Conservation (phyloP, 164 flowering plant genomes). For the Nelumbo lutea region DNA sequence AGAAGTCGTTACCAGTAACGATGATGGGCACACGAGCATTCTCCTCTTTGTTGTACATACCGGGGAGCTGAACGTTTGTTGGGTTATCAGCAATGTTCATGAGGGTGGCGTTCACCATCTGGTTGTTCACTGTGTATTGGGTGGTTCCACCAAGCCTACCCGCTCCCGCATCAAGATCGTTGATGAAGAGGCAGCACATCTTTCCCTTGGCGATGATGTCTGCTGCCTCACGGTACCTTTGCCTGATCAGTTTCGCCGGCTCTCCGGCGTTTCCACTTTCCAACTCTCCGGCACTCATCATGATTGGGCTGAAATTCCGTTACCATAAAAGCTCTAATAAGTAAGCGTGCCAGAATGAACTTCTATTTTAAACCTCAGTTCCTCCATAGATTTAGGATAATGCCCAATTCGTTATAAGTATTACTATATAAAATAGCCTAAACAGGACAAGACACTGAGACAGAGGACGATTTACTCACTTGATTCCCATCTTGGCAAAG, state of each 20-base stretch:
- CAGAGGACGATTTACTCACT: constrained; percentile 16
- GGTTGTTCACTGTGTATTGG: constrained; percentile 53
- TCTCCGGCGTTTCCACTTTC: constrained; percentile 50
- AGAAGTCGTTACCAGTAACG: constrained; percentile 51
- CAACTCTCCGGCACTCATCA: constrained; percentile 52
- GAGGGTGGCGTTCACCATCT: constrained; percentile 52
- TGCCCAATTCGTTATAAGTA: too few species aligned
- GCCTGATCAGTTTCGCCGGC: constrained; percentile 43
- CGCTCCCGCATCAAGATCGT: constrained; percentile 51
- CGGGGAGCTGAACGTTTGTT: constrained; percentile 46
- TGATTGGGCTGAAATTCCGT: constrained; percentile 32
- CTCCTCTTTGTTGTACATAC: constrained; percentile 50
- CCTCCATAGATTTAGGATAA: too few species aligned
- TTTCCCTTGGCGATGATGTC: constrained; percentile 42
- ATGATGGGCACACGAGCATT: constrained; percentile 44
- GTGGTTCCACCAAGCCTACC: constrained; percentile 54
- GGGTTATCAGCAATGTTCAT: constrained; percentile 61
- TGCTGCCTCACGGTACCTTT: constrained; percentile 48
- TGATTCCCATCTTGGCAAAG: constrained; percentile 47
- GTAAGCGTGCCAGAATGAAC: too few species aligned
- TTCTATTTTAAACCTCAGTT: too few species aligned
- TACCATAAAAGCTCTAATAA: not conserved
- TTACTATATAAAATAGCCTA: too few species aligned
- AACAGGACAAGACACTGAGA: not conserved
- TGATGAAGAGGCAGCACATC: constrained; percentile 49